Conservation (phyloP, 176 grass and related monocot genomes). For the Panicum miliaceum region DNA sequence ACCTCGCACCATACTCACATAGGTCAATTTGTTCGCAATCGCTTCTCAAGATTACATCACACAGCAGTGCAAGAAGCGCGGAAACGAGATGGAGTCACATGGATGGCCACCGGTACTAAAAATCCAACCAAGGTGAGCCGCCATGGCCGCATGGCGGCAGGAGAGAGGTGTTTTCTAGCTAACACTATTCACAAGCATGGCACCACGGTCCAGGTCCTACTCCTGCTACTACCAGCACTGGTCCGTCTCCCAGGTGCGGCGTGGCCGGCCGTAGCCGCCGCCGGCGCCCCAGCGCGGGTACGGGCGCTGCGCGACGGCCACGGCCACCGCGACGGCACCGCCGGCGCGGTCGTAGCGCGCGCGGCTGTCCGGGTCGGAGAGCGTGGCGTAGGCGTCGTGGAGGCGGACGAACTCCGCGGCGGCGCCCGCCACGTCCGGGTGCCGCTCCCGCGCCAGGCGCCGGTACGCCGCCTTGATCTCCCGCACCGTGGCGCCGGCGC, state of each 20-base stretch:
- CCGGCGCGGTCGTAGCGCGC: constrained; percentile 58
- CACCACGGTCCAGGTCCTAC: too few relatives aligned
- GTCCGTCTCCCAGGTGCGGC: constrained; percentile 68
- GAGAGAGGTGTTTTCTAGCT: neutral
- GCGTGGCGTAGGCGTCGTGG: constrained; percentile 67
- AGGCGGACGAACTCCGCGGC: constrained; percentile 50
- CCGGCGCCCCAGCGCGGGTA: neutral
- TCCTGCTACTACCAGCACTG: constrained; percentile 63
- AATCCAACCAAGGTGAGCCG: constrained; percentile 36
- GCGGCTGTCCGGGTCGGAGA: constrained; percentile 62
- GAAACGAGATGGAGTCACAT: neutral
- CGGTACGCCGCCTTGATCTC: constrained; percentile 91
- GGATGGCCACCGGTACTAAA: constrained; percentile 45
- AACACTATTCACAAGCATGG: neutral
- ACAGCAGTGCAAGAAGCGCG: neutral
- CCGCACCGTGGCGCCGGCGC: constrained; percentile 48
- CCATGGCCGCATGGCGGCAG: constrained; percentile 39
- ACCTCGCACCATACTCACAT: constrained; percentile 1
- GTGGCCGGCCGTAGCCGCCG: neutral
- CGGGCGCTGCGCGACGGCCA: neutral
- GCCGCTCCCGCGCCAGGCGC: constrained; percentile 58
- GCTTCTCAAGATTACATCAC: neutral
- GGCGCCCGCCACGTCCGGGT: constrained; percentile 55
- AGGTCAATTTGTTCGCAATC: neutral
- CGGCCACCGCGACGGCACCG: neutral